Conservation (phyloP, 2,329 filamentous ascomycete genomes). For the Pyrenochaeta sp. region DNA sequence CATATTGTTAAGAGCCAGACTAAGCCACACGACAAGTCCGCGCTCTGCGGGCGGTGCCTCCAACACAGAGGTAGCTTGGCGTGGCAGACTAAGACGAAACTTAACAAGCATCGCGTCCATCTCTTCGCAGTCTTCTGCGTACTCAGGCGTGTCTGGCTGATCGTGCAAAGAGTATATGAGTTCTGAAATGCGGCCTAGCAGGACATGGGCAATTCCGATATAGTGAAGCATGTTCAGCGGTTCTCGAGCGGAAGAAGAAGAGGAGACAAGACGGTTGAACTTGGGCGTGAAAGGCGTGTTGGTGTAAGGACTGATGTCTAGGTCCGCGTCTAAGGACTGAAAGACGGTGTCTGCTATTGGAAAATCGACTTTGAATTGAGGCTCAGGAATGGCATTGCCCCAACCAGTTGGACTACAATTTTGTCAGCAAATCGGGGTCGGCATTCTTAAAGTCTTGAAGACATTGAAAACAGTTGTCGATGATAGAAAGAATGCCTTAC, state of each 20-base stretch:
- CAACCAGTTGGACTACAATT: constrained; percentile 20
- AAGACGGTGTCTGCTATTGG: constrained; percentile 32
- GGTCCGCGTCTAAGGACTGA: constrained; percentile 22
- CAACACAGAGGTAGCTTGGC: constrained; percentile 27
- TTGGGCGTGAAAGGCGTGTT: constrained; percentile 32
- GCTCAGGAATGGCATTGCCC: constrained; percentile 37
- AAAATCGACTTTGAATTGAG: constrained; percentile 41
- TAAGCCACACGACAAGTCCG: constrained; percentile 36
- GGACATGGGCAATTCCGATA: constrained; percentile 31
- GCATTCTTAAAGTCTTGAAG: not conserved
- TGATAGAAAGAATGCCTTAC: not conserved
- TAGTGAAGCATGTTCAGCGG: constrained; percentile 32
- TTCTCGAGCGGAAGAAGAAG: constrained; percentile 8
- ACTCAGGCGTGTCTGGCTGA: constrained; percentile 27
- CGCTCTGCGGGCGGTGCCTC: constrained; percentile 24
- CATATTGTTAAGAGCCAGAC: constrained; percentile 29
- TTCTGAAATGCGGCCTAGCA: constrained; percentile 38
- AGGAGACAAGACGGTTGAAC: constrained; percentile 26
- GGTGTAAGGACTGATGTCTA: not conserved
- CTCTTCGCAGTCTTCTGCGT: constrained; percentile 29
- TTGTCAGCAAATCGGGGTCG: not conserved
- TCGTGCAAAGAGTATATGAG: constrained; percentile 38
- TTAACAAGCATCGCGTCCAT: constrained; percentile 32
- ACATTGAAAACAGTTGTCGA: not conserved
- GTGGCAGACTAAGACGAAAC: constrained; percentile 37